Evolutionary conservation across 2,329 filamentous ascomycete genomes (phyloP).

Genomic region (Emydomyces testavorans): DNA sequence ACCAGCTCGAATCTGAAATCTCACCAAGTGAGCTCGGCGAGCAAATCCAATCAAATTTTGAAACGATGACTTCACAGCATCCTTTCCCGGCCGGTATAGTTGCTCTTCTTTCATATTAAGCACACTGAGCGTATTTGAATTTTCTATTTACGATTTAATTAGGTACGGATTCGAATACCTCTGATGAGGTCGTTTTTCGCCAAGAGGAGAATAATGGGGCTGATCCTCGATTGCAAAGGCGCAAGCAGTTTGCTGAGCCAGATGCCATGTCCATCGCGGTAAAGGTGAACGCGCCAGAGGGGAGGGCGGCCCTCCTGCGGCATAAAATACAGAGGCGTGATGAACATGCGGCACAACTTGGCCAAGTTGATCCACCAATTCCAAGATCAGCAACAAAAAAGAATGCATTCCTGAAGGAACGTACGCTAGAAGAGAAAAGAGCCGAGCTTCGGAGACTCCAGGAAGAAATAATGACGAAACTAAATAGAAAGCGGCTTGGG

Average conservation of each 20-base stretch:
- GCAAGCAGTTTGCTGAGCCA: conserved; percentile 2
- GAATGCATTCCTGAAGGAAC: neutral
- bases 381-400: too few species aligned
- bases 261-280: neutral
- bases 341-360: too few species aligned
- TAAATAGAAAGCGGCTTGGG: conserved; percentile 6
- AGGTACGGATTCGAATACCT: conserved; percentile 15
- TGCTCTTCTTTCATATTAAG: neutral
- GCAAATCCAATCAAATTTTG: neutral
- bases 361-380: too few species aligned
- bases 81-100: neutral
- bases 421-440: conserved; percentile 3
- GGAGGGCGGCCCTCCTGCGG: neutral
- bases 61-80: neutral
- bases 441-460: conserved; percentile 20
- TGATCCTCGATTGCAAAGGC: conserved; percentile 7
- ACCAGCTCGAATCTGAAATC: neutral
- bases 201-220: conserved; percentile 11
- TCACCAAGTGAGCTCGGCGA: neutral
- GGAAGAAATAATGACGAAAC: conserved; percentile 6
- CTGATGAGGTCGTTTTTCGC: conserved; percentile 20
- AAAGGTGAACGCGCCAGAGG: neutral
- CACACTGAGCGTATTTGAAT: neutral
- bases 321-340: neutral
- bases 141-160: neutral